Evolutionary conservation across 169 alveolate genomes (phyloP).

Genomic region (Plasmodium yoelii): DNA sequence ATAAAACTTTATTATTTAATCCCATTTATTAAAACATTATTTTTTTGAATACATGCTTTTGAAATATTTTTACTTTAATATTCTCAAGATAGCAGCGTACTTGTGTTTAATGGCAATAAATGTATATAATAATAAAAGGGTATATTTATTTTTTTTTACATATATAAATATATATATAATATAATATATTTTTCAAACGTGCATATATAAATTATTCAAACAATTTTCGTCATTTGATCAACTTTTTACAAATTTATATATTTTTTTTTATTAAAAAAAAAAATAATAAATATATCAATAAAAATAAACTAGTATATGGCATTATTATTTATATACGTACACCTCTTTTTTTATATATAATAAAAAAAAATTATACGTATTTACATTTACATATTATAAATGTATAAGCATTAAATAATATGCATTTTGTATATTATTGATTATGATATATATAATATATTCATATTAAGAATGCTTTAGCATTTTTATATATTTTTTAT

Average conservation of each 20-base stretch:
- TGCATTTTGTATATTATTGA: background rate
- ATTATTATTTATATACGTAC: background rate
- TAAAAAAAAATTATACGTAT: background rate
- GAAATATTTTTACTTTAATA: too few relatives aligned
- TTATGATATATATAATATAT: background rate
- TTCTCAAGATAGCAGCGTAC: too few relatives aligned
- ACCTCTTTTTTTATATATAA: background rate
- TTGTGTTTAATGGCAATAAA: too few relatives aligned
- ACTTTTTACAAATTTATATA: background rate
- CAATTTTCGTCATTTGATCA: too few relatives aligned
- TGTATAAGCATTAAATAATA: background rate
- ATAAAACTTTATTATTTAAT: too few relatives aligned
- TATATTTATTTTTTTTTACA: too few relatives aligned
- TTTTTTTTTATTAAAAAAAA: background rate
- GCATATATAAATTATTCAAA: too few relatives aligned
- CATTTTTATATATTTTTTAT: background rate
- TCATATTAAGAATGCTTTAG: background rate
- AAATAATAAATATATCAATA: background rate
- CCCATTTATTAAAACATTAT: too few relatives aligned
- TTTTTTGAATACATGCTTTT: too few relatives aligned
- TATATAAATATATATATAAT: too few relatives aligned
- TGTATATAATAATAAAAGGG: too few relatives aligned
- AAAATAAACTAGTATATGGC: background rate
- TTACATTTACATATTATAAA: background rate
- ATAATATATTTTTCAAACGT: too few relatives aligned